Percentiles rank a stretch among this genome's conserved stretches.
These are phyloP conservation scores for Penicillium sp. DNA, from an alignment of 2,329 filamentous ascomycete species.

Conservation along the genomic window DNA sequence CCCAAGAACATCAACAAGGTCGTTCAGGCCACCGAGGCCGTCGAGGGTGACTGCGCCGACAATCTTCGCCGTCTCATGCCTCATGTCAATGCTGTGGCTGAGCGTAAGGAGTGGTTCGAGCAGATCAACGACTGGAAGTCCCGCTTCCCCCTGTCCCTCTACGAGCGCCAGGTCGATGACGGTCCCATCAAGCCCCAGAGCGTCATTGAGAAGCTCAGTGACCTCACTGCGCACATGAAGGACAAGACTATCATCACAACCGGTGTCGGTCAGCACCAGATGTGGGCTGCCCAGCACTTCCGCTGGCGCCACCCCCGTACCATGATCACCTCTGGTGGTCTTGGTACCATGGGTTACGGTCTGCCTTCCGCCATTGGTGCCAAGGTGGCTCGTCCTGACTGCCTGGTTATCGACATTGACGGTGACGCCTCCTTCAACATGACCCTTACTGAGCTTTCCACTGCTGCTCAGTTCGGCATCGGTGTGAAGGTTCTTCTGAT, in stretches of 20 bases:
- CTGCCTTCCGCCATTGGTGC: conserved; percentile 92
- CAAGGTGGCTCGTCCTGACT: conserved; percentile 77
- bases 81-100: conserved; percentile 58
- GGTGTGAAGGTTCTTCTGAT: conserved; percentile 90
- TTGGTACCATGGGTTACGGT: conserved; percentile 94
- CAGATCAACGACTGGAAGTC: conserved; percentile 89
- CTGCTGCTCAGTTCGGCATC: conserved; percentile 92
- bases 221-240: conserved; percentile 75
- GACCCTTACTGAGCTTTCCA: conserved; percentile 93
- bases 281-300: conserved; percentile 98
- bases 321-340: conserved; percentile 94
- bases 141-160: conserved; percentile 78
- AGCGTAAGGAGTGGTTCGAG: conserved; percentile 78
- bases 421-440: conserved; percentile 99
- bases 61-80: conserved; percentile 76
- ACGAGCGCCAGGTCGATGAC: conserved; percentile 69
- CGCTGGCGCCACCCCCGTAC: conserved; percentile 85
- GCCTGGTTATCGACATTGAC: conserved; percentile 90
- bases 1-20: conserved; percentile 99
- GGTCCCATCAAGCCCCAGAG: conserved; percentile 92
- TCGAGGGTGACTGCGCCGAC: conserved; percentile 82
- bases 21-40: conserved; percentile 88
- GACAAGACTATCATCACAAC: conserved; percentile 83
- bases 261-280: conserved; percentile 96
- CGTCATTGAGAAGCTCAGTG: conserved; percentile 83